Percentiles rank a stretch among this genome's conserved stretches.
Evolutionary conservation across 163 green algal genomes (phyloP).

Genomic region (Scenedesmus sp.): DNA sequence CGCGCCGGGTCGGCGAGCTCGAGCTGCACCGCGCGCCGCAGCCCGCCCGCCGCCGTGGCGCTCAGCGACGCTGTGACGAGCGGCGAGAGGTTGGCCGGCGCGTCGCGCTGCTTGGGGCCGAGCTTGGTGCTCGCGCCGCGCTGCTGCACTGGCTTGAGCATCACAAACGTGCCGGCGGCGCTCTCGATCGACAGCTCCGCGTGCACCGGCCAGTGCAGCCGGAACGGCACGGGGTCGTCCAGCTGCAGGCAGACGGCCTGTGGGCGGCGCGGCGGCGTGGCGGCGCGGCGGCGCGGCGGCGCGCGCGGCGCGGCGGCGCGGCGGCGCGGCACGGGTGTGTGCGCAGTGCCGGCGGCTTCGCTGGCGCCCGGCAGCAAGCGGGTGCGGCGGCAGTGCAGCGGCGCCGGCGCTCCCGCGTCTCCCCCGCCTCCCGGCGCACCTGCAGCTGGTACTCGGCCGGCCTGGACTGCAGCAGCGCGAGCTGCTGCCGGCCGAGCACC

Average conservation of each 20-base stretch:
- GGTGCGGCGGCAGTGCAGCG: too few relatives aligned
- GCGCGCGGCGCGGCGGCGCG: background rate
- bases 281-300: too few relatives aligned
- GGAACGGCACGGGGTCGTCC: conserved; percentile 70
- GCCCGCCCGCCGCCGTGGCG: conserved; percentile 51
- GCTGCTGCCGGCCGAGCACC: background rate
- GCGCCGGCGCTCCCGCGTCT: too few relatives aligned
- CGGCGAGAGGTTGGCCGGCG: conserved; percentile 60
- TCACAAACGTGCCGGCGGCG: conserved; percentile 67
- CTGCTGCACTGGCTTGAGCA: conserved; percentile 46
- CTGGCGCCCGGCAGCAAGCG: too few relatives aligned
- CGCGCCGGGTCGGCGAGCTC: background rate
- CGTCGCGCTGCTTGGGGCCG: conserved; percentile 77
- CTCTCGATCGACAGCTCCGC: conserved; percentile 9
- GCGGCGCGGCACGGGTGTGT: background rate
- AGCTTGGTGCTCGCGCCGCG: conserved; percentile 65
- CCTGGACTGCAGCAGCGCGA: conserved; percentile 14
- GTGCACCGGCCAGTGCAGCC: conserved; percentile 76
- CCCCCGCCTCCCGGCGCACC: background rate
- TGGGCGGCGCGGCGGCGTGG: conserved; percentile 28
- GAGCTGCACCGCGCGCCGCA: background rate
- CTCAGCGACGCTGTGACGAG: conserved; percentile 46
- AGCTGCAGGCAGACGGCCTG: conserved; percentile 72
- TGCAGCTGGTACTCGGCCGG: conserved; percentile 24
- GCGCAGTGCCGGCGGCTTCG: background rate